Evolutionary conservation across 2,329 filamentous ascomycete genomes (phyloP).

Genomic region (Alternaria ethzedia): DNA sequence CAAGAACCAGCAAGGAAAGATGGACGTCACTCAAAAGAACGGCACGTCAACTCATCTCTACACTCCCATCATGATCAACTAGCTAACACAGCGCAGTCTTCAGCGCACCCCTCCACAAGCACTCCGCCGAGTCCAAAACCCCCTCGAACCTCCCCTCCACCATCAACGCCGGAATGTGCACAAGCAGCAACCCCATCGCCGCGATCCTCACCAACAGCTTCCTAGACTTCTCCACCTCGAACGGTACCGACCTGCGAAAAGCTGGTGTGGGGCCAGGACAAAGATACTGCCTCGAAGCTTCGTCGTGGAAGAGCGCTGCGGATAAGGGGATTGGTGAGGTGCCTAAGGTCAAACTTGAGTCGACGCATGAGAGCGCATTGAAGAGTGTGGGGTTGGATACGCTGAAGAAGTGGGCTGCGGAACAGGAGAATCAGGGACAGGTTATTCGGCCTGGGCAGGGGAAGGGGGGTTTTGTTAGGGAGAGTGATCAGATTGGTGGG

Average conservation of each 20-base stretch:
- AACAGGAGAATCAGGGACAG: conserved; percentile 34
- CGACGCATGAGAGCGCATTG: conserved; percentile 59
- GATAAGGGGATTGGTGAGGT: conserved; percentile 25
- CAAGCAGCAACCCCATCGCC: conserved; percentile 53
- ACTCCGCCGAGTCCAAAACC: conserved; percentile 11
- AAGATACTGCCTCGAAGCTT: conserved; percentile 66
- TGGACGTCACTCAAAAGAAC: conserved; percentile 38
- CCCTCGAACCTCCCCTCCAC: conserved; percentile 6
- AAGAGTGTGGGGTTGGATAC: conserved; percentile 55
- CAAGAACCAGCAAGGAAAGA: conserved; percentile 28
- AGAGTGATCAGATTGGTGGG: conserved; percentile 33
- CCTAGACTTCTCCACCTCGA: conserved; percentile 63
- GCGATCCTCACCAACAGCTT: conserved; percentile 64
- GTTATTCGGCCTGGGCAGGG: conserved; percentile 15
- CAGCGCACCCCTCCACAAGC: conserved; percentile 34
- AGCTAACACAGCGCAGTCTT: conserved; percentile 21
- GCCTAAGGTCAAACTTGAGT: conserved; percentile 56
- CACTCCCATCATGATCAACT: background rate
- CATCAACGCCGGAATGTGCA: conserved; percentile 28
- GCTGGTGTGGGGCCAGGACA: conserved; percentile 62
- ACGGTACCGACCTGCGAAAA: conserved; percentile 63
- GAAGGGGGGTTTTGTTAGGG: conserved; percentile 12
- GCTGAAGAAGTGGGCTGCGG: conserved; percentile 55
- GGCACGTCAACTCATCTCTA: conserved; percentile 10
- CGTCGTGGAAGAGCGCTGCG: conserved; percentile 58